Evolutionary conservation across 768 basidiomycete genomes (phyloP), one percentile per base, ranked within the genome.

Genomic region (Naganishia onofrii): DNA sequence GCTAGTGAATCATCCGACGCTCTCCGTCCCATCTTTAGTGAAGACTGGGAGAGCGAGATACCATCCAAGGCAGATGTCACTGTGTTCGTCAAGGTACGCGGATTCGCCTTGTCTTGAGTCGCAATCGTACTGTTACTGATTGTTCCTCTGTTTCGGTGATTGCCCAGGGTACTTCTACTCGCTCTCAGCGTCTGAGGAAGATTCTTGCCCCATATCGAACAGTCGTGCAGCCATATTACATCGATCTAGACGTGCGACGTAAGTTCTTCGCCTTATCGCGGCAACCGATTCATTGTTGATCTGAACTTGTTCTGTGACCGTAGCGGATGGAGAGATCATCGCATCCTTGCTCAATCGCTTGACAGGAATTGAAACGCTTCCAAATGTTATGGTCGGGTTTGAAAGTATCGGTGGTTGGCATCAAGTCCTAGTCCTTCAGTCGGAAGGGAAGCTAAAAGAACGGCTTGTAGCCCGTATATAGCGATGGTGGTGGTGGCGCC

Each of bases 391-490:
- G 60, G 60, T 63, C n/a, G 38, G 38, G 7, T 63, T 44, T 19
- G 60, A 63, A 15, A 63, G 60, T 44, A 44, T 63, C 5, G 60
- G 60, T 29, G 60, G 60, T 3, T 63, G 36, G 38, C 29, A 63
- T 26, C 38, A 63, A 21, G 15, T 63, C 60, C 19, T 63, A 28
- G 12, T 63, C 26, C 28, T 42, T 6, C 60, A 63, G 8, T 63
- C 36, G 3, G 60, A 63, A 21, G 60, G 60, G 6, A n/a, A 6
- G 10, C 15, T 63, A 12, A 46, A 44, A 23, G n/a, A 29, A 28
- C 36, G 23, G 42, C 36, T 63, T 36, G 42, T 15, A 5, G n/a
- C 32, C 9, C 32, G 32, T 5, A 34, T 4, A 34, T 19, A 34
- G 54, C 3, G 15, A 29, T 31, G 26, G 13, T 17, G 9, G 26